phyloP scores from a whole-genome alignment of 495 filamentous ascomycete genomes.

The Thermochaetoides thermophila region DNA sequence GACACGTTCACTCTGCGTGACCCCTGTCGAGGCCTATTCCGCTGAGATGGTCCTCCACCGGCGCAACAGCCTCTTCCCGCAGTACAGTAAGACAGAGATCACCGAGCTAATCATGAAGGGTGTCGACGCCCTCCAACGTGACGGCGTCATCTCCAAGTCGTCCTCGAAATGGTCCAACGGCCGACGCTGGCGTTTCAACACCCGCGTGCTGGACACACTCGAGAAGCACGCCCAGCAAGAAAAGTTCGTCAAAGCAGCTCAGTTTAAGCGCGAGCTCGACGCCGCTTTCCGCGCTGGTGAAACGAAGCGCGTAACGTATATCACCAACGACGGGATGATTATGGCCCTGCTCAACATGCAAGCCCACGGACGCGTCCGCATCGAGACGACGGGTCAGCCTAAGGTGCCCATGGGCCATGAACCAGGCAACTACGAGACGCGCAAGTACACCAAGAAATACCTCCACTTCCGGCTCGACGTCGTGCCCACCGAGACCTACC shows the following conservation, averaged over 20 bases:
- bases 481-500: slow-evolving; percentile 40
- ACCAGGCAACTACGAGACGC: slow-evolving; percentile 52
- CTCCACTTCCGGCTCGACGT: slow-evolving; percentile 49
- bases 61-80: slow-evolving; percentile 21
- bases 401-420: slow-evolving; percentile 61
- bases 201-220: slow-evolving; percentile 36
- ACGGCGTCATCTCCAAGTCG: slow-evolving; percentile 43
- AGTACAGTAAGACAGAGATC: slow-evolving; percentile 19
- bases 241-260: slow-evolving; percentile 36
- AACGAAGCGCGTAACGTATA: slow-evolving; percentile 22
- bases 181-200: slow-evolving; percentile 44
- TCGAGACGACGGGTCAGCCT: slow-evolving; percentile 42
- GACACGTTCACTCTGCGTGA: slow-evolving; percentile 20
- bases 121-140: slow-evolving; percentile 39
- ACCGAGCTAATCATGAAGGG: slow-evolving; percentile 37
- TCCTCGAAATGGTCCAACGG: slow-evolving; percentile 40
- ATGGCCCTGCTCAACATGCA: slow-evolving; percentile 57
- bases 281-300: slow-evolving; percentile 29
- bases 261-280: slow-evolving; percentile 48
- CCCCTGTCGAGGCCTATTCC: slow-evolving; percentile 20
- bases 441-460: slow-evolving; percentile 49
- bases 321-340: slow-evolving; percentile 49
- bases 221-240: slow-evolving; percentile 29
- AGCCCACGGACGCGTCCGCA: slow-evolving; percentile 39
- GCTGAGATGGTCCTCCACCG: slow-evolving; percentile 22